Evolutionary conservation across 2,329 filamentous ascomycete genomes (phyloP).

Genomic region (Grosmannia penicillata): DNA sequence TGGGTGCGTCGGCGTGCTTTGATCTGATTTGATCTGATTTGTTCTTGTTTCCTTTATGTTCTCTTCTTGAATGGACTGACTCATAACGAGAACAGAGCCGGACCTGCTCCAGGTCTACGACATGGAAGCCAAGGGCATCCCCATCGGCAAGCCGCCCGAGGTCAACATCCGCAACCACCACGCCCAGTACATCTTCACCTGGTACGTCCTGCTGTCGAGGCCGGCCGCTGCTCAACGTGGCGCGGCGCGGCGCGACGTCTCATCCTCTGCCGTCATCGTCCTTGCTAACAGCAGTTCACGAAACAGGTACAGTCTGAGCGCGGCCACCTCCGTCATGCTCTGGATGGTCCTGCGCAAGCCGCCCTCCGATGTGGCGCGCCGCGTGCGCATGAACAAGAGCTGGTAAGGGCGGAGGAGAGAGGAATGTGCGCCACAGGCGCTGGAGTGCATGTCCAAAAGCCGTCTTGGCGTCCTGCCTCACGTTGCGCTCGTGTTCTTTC

Average conservation of each 20-base stretch:
- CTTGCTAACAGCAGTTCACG: too few relatives aligned
- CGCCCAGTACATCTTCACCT: slow-evolving; percentile 96
- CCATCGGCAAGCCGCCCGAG: slow-evolving; percentile 75
- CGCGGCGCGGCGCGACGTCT: neutral
- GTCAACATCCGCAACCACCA: slow-evolving; percentile 95
- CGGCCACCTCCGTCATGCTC: slow-evolving; percentile 87
- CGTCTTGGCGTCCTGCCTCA: too few relatives aligned
- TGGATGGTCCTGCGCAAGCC: slow-evolving; percentile 91
- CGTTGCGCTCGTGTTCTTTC: neutral
- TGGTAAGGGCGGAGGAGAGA: too few relatives aligned
- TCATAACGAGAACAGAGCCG: slow-evolving; percentile 49
- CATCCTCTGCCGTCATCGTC: neutral
- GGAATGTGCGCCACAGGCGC: too few relatives aligned
- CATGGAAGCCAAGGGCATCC: slow-evolving; percentile 66
- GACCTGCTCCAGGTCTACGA: slow-evolving; percentile 65
- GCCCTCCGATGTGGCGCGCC: slow-evolving; percentile 53
- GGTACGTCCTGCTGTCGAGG: slow-evolving; percentile 63
- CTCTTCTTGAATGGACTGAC: neutral
- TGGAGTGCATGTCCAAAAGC: too few relatives aligned
- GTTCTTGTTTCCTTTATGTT: neutral
- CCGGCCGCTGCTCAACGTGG: too few relatives aligned
- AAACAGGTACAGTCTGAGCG: slow-evolving; percentile 72
- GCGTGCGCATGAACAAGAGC: slow-evolving; percentile 61
- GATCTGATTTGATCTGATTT: neutral
- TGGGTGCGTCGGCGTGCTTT: too few relatives aligned